Evolutionary conservation across 495 filamentous ascomycete species (phyloP).

Genomic region (Penicillium tannophilum): DNA sequence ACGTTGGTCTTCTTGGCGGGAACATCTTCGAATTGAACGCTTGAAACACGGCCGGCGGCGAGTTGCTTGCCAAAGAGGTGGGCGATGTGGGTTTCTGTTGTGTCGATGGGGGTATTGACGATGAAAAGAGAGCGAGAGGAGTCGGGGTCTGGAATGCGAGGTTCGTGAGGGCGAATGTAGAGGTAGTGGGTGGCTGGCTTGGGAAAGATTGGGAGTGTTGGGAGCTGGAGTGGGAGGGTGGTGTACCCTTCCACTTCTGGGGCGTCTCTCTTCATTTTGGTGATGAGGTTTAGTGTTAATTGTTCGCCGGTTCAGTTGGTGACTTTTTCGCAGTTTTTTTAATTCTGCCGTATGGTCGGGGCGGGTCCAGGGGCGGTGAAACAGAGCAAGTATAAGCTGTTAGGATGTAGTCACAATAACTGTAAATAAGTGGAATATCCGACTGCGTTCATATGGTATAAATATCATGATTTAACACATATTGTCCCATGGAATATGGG

Average conservation of each 20-base stretch:
- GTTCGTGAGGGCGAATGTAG: slow-evolving; percentile 80
- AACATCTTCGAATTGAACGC: slow-evolving; percentile 67
- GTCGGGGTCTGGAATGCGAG: slow-evolving; percentile 70
- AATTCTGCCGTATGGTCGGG: slow-evolving; percentile 1
- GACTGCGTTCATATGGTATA: not conserved
- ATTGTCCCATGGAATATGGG: not conserved
- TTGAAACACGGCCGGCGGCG: slow-evolving; percentile 74
- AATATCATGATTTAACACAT: not conserved
- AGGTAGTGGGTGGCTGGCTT: slow-evolving; percentile 73
- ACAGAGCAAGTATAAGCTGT: not conserved
- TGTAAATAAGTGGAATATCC: not conserved
- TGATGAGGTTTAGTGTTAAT: slow-evolving; percentile 15
- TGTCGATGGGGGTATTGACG: slow-evolving; percentile 85
- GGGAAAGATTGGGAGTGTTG: slow-evolving; percentile 59
- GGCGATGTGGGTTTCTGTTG: slow-evolving; percentile 74
- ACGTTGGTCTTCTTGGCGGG: slow-evolving; percentile 43
- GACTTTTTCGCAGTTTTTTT: slow-evolving; percentile 9
- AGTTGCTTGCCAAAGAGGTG: slow-evolving; percentile 70
- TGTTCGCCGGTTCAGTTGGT: not conserved
- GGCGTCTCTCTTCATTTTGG: slow-evolving; percentile 42
- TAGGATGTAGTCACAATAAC: not conserved
- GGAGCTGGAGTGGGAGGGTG: slow-evolving; percentile 58
- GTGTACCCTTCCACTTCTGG: slow-evolving; percentile 51
- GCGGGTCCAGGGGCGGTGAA: slow-evolving; percentile 4
- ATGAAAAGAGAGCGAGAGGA: slow-evolving; percentile 80